Base-by-base conservation (phyloP, 2,329 filamentous ascomycete genomes). In the Diaporthe citrichinensis region DNA sequence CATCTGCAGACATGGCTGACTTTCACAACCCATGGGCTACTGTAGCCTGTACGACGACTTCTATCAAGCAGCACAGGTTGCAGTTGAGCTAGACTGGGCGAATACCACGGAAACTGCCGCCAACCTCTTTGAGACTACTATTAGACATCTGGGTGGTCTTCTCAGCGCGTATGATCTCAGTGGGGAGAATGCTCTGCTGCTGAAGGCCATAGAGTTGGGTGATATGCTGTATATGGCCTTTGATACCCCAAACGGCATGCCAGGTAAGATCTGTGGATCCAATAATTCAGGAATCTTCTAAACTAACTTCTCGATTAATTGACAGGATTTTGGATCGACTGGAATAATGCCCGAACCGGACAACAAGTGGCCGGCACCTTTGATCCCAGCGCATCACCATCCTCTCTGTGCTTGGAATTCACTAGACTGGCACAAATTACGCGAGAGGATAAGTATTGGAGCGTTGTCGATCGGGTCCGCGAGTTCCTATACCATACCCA, bases 381-480 rank as follows among this genome's bases (percentile, higher is more conserved):
- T 74, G 85, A 85, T 65, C 81, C 83, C 2, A 83, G 84, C 2
- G 84, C 85, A 0, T 80, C 82, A 0, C 82, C 84, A 1, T 92
- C 92, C 20, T 94, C 92, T 4, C 86, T 94, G 53, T 91, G 89
- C 5, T 82, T 95, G 77, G 93, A 95, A 80, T 94, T 95, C 81
- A 94, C 92, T 3, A 87, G 93, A 9, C 84, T 95, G 59, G 88
- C 92, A 4, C 93, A 95, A 81, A 85, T 95, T 72, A 94, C 93
- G 0, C 90, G 90, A 71, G 86, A 94, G 75, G 83, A 88, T 74
- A 94, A 92, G 79, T 95, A 93, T 83, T 95, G 92, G 80, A 94
- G 96, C 81, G 94, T 94, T 1, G 89, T 95, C 74, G 92, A 93
- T 74, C 90, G 94, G 14, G 34, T 83, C 9, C 46, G 31, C 3